phyloP scores from a whole-genome alignment of 225 moss, liverwort and hornwort species.

The Polytrichum commune region DNA sequence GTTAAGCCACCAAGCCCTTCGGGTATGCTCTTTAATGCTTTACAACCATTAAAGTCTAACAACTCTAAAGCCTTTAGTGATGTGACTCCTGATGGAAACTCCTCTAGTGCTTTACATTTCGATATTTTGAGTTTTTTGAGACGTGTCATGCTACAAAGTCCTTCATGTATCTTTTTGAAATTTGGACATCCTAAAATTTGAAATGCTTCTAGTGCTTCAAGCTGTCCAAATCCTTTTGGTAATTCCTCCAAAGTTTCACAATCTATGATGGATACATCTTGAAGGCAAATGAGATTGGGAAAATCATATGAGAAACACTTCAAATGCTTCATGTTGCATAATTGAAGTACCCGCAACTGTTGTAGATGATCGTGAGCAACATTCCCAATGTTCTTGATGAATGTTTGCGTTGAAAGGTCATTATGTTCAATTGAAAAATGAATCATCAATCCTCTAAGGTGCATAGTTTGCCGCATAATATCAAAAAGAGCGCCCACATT shows the following conservation, averaged over 20 bases:
- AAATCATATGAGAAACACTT: not conserved
- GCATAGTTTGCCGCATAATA: not conserved
- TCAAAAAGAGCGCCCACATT: no score
- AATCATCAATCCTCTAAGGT: not conserved
- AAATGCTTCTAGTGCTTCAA: no score
- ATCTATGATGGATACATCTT: not conserved
- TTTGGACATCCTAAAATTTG: no score
- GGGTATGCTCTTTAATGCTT: no score
- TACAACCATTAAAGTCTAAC: no score
- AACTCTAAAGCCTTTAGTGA: no score
- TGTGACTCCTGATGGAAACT: no score
- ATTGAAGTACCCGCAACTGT: not conserved
- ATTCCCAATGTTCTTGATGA: not conserved
- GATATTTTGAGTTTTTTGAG: not conserved
- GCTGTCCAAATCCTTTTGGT: not conserved
- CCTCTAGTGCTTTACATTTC: not conserved
- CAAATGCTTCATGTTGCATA: not conserved
- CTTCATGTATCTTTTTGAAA: not conserved
- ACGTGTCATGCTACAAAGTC: not conserved
- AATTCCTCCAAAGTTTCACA: not conserved
- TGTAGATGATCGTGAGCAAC: not conserved
- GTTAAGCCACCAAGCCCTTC: no score
- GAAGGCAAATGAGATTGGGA: not conserved
- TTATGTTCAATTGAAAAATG: not conserved
- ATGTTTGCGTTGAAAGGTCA: not conserved